Conservation (phyloP, 2,329 filamentous ascomycete species). For the Torrubiella hemipterigena region DNA sequence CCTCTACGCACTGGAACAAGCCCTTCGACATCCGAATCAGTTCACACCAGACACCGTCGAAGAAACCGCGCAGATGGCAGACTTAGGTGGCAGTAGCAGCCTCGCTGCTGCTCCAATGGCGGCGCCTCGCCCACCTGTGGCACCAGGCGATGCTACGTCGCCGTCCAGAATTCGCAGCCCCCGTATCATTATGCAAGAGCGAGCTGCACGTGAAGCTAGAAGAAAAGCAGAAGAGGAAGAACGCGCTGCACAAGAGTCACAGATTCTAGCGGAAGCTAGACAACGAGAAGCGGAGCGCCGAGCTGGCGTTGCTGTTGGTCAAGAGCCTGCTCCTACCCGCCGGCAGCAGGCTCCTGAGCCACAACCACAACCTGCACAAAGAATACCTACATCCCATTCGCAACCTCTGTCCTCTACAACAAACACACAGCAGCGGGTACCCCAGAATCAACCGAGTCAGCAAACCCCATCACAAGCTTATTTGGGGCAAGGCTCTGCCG, state of each 20-base stretch:
- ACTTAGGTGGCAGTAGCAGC: conserved; percentile 51
- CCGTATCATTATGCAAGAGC: conserved; percentile 82
- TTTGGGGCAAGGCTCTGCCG: conserved; percentile 6
- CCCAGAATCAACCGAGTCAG: background rate
- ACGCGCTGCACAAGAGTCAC: conserved; percentile 44
- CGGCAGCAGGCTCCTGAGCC: conserved; percentile 20
- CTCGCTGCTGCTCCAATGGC: conserved; percentile 36
- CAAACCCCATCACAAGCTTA: conserved; percentile 5
- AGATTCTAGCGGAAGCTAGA: conserved; percentile 41
- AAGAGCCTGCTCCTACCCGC: conserved; percentile 15
- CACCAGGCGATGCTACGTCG: conserved; percentile 39
- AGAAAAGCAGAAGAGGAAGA: conserved; percentile 54
- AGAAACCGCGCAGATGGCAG: conserved; percentile 87
- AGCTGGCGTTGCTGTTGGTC: conserved; percentile 33
- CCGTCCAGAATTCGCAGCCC: conserved; percentile 67
- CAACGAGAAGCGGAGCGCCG: conserved; percentile 49
- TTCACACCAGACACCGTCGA: conserved; percentile 80
- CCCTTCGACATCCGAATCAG: conserved; percentile 65
- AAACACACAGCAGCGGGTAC: conserved; percentile 6
- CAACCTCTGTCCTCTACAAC: conserved; percentile 5
- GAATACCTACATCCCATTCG: conserved; percentile 11
- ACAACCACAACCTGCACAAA: too few species aligned
- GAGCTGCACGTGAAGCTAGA: conserved; percentile 63
- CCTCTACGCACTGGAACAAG: conserved; percentile 84
- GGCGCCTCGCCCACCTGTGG: conserved; percentile 31